A percentile compares a stretch with the other conserved stretches of the same genome.
These are phyloP conservation scores for Botrytis squamosa DNA, from an alignment of 2,329 filamentous ascomycete genomes.

Conservation along the genomic window DNA sequence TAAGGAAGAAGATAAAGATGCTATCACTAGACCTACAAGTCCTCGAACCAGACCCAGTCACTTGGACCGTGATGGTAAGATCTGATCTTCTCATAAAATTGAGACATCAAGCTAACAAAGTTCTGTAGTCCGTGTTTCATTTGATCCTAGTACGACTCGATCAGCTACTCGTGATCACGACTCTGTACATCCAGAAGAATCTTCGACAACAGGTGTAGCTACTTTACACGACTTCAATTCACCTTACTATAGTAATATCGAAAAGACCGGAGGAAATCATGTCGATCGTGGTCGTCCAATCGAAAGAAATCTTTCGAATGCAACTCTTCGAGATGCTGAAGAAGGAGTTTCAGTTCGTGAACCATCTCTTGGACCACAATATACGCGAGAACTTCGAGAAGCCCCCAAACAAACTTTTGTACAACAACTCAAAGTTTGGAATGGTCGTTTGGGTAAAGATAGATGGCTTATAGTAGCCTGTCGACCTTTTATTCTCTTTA, in stretches of 20 bases:
- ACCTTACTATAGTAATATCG: slow-evolving; percentile 38
- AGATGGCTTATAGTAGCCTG: slow-evolving; percentile 75
- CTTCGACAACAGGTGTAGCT: slow-evolving; percentile 33
- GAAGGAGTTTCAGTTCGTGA: background rate
- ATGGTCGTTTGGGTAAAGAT: slow-evolving; percentile 75
- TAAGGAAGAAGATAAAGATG: background rate
- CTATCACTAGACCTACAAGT: slow-evolving; percentile 11
- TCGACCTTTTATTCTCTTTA: slow-evolving; percentile 80
- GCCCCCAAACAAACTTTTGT: slow-evolving; percentile 68
- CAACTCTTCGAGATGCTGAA: background rate
- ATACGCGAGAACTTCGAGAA: slow-evolving; percentile 69
- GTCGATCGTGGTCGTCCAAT: slow-evolving; percentile 17
- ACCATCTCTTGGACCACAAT: slow-evolving; percentile 41
- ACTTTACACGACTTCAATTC: slow-evolving; percentile 43
- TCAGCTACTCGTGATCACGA: slow-evolving; percentile 7
- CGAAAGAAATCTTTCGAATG: background rate
- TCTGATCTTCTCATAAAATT: background rate
- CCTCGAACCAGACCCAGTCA: background rate
- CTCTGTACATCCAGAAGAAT: background rate
- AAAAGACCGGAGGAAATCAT: slow-evolving; percentile 28
- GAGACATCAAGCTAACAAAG: background rate
- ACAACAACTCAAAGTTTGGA: slow-evolving; percentile 73
- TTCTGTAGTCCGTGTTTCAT: slow-evolving; percentile 7
- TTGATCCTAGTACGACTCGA: background rate
- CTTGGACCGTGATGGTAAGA: background rate